These are phyloP conservation scores for Ricinus communis DNA, from an alignment of 345 rosid species.

Conservation along the genomic window DNA sequence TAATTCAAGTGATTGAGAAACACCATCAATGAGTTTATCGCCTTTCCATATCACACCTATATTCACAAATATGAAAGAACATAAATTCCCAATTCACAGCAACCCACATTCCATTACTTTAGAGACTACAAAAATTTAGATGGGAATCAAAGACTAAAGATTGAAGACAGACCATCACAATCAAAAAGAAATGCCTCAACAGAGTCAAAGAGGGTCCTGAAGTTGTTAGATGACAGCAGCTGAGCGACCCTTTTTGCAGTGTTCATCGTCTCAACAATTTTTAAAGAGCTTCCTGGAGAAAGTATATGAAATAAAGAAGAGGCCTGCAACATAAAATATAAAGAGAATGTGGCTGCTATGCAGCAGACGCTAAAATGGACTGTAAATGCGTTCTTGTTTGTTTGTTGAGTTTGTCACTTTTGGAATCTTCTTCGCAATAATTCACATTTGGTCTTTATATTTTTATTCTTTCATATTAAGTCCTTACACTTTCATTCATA, in stretches of 20 bases:
- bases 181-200: constrained; percentile 73
- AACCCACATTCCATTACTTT: not conserved
- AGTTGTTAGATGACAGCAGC: constrained; percentile 43
- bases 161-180: constrained; percentile 49
- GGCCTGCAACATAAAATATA: no score
- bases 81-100: not conserved
- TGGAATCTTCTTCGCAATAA: no score
- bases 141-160: not conserved
- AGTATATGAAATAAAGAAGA: no score
- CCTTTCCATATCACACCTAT: constrained; percentile 97
- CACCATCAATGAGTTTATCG: constrained; percentile 74
- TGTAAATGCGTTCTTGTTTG: no score
- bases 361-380: no score
- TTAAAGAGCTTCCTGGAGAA: no score
- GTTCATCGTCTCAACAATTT: not conserved
- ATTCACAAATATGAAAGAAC: not conserved
- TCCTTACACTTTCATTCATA: no score
- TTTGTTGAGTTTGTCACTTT: no score
- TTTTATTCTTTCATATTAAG: no score
- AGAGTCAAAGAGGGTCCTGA: constrained; percentile 48
- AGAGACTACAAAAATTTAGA: not conserved
- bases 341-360: no score
- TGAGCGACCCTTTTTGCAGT: constrained; percentile 25
- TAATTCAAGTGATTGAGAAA: constrained; percentile 53
- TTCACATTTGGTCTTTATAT: no score